Evolutionary conservation across 179 eudicot genomes (phyloP).

Genomic region (Gypsophila paniculata): DNA sequence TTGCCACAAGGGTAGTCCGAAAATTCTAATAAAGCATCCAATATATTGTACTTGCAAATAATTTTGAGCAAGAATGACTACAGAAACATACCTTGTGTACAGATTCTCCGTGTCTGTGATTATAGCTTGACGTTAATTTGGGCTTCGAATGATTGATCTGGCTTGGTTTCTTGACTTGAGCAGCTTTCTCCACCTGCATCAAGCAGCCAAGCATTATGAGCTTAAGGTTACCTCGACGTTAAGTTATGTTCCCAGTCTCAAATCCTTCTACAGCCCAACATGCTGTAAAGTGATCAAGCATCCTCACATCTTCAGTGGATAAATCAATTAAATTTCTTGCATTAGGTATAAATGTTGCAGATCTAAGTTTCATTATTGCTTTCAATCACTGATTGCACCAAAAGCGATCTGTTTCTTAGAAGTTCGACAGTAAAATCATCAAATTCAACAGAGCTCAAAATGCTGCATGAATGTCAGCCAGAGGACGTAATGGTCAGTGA

Average conservation of each 20-base stretch:
- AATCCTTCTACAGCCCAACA: no score
- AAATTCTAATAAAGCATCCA: no score
- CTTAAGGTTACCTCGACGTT: no score
- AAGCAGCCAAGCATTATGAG: constrained; percentile 19
- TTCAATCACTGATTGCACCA: background rate
- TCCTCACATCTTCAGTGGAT: background rate
- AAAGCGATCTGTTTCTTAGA: background rate
- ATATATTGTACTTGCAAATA: background rate
- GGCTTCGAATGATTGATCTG: constrained; percentile 34
- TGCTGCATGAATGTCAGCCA: background rate
- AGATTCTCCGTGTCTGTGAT: constrained; percentile 27
- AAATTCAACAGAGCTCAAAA: background rate
- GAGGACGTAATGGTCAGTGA: background rate
- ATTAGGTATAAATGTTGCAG: no score
- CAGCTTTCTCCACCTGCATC: constrained; percentile 37
- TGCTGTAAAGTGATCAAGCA: no score
- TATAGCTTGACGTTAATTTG: constrained; percentile 38
- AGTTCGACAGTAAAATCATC: background rate
- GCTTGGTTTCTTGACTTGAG: constrained; percentile 27
- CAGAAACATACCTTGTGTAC: constrained; percentile 19
- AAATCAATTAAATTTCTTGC: background rate
- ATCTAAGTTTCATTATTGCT: no score
- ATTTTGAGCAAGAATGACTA: background rate
- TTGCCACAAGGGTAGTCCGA: background rate
- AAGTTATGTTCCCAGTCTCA: background rate